These are phyloP conservation scores for Phytomonas sp. DNA, from an alignment of 208 protist genomes.

Conservation along the genomic window DNA sequence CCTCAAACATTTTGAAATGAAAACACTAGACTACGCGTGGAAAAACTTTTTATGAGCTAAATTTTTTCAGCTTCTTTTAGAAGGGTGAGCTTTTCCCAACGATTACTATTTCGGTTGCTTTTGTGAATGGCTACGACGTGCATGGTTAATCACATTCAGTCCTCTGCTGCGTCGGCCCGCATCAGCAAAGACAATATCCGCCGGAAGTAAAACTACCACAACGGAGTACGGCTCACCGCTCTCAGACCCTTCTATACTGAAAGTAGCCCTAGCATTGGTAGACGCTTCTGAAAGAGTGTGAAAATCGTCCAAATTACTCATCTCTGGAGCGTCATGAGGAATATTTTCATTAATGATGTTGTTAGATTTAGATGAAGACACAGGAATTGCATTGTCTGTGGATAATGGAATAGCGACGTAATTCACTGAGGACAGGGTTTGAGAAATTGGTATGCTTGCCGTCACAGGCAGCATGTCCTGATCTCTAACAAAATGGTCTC, in stretches of 20 bases:
- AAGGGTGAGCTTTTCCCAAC: neutral
- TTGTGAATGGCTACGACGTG: neutral
- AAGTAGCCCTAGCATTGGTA: neutral
- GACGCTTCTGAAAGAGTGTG: neutral
- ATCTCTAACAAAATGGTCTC: neutral
- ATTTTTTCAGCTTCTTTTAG: neutral
- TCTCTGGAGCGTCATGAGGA: neutral
- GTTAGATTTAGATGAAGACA: neutral
- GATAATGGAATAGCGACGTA: neutral
- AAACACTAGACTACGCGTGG: neutral
- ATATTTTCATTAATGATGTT: neutral
- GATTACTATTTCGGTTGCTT: neutral
- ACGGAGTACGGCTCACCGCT: neutral
- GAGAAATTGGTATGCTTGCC: neutral
- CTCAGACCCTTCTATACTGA: neutral
- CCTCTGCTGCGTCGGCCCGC: neutral
- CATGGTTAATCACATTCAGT: neutral
- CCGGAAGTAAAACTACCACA: neutral
- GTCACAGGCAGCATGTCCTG: neutral
- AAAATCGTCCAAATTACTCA: neutral
- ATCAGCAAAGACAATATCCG: neutral
- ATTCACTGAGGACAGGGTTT: neutral
- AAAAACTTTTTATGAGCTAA: neutral
- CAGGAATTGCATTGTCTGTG: neutral
- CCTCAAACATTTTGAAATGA: neutral